Percentiles rank a stretch among this genome's conserved stretches.
phyloP scores from a whole-genome alignment of 1,139 yeast species.

The Kurtzmaniella quercitrusa region DNA sequence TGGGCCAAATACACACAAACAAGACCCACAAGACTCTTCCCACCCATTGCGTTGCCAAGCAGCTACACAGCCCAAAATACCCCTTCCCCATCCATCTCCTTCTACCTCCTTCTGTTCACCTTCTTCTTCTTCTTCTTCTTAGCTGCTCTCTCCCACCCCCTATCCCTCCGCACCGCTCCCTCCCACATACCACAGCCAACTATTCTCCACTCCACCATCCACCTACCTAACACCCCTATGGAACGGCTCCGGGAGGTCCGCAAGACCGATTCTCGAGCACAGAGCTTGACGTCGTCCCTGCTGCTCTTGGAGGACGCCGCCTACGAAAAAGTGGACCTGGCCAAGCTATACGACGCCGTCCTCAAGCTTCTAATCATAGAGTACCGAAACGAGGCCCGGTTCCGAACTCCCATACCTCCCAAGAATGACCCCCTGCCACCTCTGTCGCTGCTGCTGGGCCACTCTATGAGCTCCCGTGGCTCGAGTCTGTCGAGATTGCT shows the following conservation, averaged over 20 bases:
- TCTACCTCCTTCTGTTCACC: too few species aligned
- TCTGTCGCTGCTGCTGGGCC: neutral
- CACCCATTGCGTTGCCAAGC: too few species aligned
- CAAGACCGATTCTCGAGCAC: slow-evolving; percentile 10
- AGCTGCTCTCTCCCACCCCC: too few species aligned
- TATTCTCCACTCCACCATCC: neutral
- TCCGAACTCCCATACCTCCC: slow-evolving; percentile 34
- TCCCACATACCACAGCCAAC: neutral
- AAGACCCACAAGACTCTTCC: too few species aligned
- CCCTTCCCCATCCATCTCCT: too few species aligned
- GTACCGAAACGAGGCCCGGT: slow-evolving; percentile 56
- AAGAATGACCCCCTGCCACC: neutral
- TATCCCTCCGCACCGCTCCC: neutral
- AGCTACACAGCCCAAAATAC: too few species aligned
- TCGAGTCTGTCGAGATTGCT: neutral
- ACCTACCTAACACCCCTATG: neutral
- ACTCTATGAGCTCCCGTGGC: neutral
- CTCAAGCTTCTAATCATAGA: slow-evolving; percentile 50
- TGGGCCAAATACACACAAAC: too few species aligned
- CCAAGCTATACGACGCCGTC: slow-evolving; percentile 35
- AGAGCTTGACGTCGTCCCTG: slow-evolving; percentile 23
- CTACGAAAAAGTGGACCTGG: slow-evolving; percentile 24
- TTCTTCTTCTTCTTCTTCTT: too few species aligned
- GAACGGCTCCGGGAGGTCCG: slow-evolving; percentile 7
- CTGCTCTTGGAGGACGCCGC: slow-evolving; percentile 16